These are phyloP conservation scores for Fusarium brachygibbosum DNA, from an alignment of 2,329 filamentous ascomycete species.

Conservation along the genomic window DNA sequence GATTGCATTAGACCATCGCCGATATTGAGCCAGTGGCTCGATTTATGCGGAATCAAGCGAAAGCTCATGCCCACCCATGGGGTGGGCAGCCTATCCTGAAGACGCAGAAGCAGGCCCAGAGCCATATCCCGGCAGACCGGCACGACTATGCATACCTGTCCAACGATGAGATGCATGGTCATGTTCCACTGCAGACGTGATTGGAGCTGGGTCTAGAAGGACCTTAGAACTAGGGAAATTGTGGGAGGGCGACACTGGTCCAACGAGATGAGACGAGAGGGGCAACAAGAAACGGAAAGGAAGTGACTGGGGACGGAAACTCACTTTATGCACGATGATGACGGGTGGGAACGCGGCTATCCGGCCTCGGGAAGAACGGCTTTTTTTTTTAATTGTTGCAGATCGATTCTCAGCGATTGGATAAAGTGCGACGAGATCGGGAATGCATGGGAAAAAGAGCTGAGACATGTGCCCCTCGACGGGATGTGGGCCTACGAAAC, in stretches of 20 bases:
- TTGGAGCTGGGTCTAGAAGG: conserved; percentile 29
- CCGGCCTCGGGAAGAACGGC: conserved; percentile 46
- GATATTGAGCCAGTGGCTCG: conserved; percentile 48
- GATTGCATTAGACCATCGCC: conserved; percentile 60
- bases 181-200: conserved; percentile 19
- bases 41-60: conserved; percentile 13
- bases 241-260: conserved; percentile 14
- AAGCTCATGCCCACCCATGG: conserved; percentile 5
- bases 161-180: conserved; percentile 21
- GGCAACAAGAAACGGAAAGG: conserved; percentile 19
- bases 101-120: conserved; percentile 23
- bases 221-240: conserved; percentile 12
- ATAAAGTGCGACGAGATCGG: conserved; percentile 25
- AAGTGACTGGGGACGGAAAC: conserved; percentile 12
- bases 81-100: conserved; percentile 23
- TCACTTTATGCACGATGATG: conserved; percentile 46
- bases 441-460: conserved; percentile 17
- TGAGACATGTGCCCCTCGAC: conserved; percentile 20
- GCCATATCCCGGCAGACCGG: conserved; percentile 34
- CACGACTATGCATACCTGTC: conserved; percentile 27
- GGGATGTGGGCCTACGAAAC: conserved; percentile 13
- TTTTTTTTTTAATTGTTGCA: conserved; percentile 30
- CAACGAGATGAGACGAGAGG: conserved; percentile 17
- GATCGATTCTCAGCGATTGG: conserved; percentile 42
- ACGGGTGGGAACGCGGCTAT: conserved; percentile 29